A percentile compares a stretch with the other conserved stretches of the same genome.
These are phyloP conservation scores for Soucietia sequanensis DNA, from an alignment of 805 yeast genomes.

Conservation along the genomic window DNA sequence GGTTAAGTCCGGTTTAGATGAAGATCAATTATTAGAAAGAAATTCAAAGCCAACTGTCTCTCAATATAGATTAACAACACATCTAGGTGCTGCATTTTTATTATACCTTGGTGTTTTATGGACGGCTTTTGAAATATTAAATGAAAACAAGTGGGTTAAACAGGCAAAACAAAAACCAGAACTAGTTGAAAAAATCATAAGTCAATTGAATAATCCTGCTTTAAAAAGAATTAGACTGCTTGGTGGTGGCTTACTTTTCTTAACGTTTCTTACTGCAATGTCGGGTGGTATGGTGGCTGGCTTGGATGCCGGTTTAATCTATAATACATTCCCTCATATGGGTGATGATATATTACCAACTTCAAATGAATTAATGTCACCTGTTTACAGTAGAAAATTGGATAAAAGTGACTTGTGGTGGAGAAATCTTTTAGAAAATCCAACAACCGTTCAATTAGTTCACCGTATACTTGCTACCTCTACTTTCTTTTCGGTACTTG, in stretches of 20 bases:
- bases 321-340: slow-evolving; percentile 96
- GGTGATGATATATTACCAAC: slow-evolving; percentile 82
- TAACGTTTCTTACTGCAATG: slow-evolving; percentile 90
- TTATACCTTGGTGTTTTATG: slow-evolving; percentile 87
- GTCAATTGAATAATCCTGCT: slow-evolving; percentile 59
- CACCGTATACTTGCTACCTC: slow-evolving; percentile 85
- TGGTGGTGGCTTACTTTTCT: slow-evolving; percentile 55
- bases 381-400: slow-evolving; percentile 62
- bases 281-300: slow-evolving; percentile 99
- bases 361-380: slow-evolving; percentile 72
- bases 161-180: slow-evolving; percentile 47
- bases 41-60: slow-evolving; percentile 96
- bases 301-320: slow-evolving; percentile 93
- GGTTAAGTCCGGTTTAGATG: slow-evolving; percentile 94
- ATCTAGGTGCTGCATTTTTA: slow-evolving; percentile 87
- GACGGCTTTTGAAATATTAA: slow-evolving; percentile 82
- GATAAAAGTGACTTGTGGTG: slow-evolving; percentile 78
- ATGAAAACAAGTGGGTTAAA: slow-evolving; percentile 66
- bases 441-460: slow-evolving; percentile 89
- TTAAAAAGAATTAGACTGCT: slow-evolving; percentile 56
- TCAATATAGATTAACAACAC: slow-evolving; percentile 91
- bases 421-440: slow-evolving; percentile 94
- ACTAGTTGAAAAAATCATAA: slow-evolving; percentile 51
- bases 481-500: slow-evolving; percentile 71
- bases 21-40: slow-evolving; percentile 70